These are phyloP conservation scores for Colletotrichum orchidophilum DNA, from an alignment of 2,329 filamentous ascomycete genomes.

Conservation along the genomic window DNA sequence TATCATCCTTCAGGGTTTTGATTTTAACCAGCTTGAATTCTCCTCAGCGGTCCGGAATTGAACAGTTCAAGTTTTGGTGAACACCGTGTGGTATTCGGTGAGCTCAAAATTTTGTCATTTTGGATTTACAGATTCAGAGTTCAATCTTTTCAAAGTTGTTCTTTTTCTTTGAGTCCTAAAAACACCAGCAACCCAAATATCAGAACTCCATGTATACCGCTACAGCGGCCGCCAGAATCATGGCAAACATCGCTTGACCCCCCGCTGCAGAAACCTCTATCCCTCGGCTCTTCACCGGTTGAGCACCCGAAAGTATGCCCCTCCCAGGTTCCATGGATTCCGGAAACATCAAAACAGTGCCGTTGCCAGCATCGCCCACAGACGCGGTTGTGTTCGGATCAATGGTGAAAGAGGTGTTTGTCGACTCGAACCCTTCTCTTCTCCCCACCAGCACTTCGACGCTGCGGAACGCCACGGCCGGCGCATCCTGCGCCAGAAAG, in stretches of 20 bases:
- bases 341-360: conserved; percentile 25
- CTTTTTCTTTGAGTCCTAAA: no score
- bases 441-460: conserved; percentile 80
- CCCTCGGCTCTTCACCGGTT: not conserved
- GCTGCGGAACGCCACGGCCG: conserved; percentile 74
- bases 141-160: not conserved
- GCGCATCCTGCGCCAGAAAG: conserved; percentile 74
- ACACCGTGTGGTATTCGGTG: not conserved
- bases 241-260: not conserved
- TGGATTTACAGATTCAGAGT: not conserved
- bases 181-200: not conserved
- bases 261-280: not conserved
- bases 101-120: not conserved
- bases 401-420: conserved; percentile 46
- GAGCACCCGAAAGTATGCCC: not conserved
- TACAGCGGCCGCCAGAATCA: not conserved
- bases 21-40: not conserved
- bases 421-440: conserved; percentile 63
- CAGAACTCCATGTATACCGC: not conserved
- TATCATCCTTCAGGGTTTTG: not conserved
- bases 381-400: conserved; percentile 13
- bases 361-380: not conserved
- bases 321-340: conserved; percentile 14
- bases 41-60: no score
- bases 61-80: no score